Percentiles rank a stretch among this genome's conserved stretches.
Evolutionary conservation across 2,329 filamentous ascomycete species (phyloP).

Genomic region (Ilyonectria sp.): DNA sequence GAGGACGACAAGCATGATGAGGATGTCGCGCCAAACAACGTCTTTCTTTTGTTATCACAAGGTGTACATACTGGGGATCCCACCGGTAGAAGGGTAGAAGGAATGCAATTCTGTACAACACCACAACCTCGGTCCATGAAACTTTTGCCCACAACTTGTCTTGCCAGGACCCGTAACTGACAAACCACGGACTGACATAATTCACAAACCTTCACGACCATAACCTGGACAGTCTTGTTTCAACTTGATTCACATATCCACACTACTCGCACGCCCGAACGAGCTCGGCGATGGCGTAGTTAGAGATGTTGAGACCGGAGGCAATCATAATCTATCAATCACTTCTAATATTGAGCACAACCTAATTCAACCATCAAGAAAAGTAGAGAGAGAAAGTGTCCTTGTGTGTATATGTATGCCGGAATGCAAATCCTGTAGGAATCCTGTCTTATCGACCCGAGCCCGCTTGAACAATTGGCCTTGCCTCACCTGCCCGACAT

Average conservation of each 20-base stretch:
- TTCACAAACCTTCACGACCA: neutral
- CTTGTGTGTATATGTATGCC: conserved; percentile 36
- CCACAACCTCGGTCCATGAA: neutral
- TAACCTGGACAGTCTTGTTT: neutral
- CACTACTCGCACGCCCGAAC: neutral
- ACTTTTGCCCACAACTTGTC: no score
- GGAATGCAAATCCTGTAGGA: conserved; percentile 41
- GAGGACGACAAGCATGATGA: conserved; percentile 21
- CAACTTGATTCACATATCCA: neutral
- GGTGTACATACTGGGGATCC: conserved; percentile 42
- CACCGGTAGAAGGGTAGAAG: conserved; percentile 42
- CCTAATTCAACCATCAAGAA: neutral
- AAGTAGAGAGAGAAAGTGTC: conserved; percentile 8
- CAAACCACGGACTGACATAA: neutral
- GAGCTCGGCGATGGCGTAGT: no score
- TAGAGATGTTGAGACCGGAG: neutral
- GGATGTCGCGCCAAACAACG: conserved; percentile 29
- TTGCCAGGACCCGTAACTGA: no score
- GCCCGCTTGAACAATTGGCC: conserved; percentile 26
- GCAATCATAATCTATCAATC: conserved; percentile 2
- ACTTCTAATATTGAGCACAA: neutral
- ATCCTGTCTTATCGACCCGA: conserved; percentile 31
- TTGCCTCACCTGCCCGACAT: conserved; percentile 30
- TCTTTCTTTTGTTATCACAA: conserved; percentile 40
- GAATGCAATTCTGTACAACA: conserved; percentile 44